Conservation (phyloP, 1,284 basidiomycete genomes). For the Ceratobasidium sp. region DNA sequence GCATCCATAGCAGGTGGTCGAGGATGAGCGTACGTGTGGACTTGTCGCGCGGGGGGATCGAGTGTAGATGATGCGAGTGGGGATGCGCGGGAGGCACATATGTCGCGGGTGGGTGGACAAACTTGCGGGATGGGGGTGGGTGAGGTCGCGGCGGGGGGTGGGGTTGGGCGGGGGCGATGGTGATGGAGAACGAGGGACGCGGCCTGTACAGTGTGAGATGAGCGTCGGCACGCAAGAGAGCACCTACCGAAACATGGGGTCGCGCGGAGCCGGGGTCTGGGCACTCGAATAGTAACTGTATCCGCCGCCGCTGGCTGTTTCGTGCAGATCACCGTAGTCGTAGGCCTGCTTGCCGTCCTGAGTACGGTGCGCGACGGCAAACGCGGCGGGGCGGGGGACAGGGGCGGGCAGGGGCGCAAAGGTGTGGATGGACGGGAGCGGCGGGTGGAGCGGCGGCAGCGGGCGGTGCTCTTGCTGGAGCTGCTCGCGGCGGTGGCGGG, state of each 20-base stretch:
- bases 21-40: constrained; percentile 79
- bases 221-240: background rate
- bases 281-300: constrained; percentile 34
- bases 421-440: constrained; percentile 24
- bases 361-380: constrained; percentile 33
- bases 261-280: constrained; percentile 28
- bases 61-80: constrained; percentile 62
- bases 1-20: constrained; percentile 82
- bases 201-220: background rate
- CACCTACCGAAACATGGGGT: constrained; percentile 35
- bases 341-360: constrained; percentile 34
- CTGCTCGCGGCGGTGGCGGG: constrained; percentile 19
- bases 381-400: constrained; percentile 22
- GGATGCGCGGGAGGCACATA: constrained; percentile 57
- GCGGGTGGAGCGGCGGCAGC: background rate
- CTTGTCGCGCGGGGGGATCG: constrained; percentile 78
- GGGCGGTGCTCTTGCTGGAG: background rate
- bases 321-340: constrained; percentile 39
- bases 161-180: constrained; percentile 15
- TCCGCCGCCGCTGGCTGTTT: constrained; percentile 33
- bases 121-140: constrained; percentile 9
- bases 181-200: constrained; percentile 22
- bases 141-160: constrained; percentile 29
- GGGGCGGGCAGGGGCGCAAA: constrained; percentile 28
- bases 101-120: constrained; percentile 17